phyloP scores from a whole-genome alignment of 2,329 filamentous ascomycete species.

The Phaeophleospora eucalypticola region DNA sequence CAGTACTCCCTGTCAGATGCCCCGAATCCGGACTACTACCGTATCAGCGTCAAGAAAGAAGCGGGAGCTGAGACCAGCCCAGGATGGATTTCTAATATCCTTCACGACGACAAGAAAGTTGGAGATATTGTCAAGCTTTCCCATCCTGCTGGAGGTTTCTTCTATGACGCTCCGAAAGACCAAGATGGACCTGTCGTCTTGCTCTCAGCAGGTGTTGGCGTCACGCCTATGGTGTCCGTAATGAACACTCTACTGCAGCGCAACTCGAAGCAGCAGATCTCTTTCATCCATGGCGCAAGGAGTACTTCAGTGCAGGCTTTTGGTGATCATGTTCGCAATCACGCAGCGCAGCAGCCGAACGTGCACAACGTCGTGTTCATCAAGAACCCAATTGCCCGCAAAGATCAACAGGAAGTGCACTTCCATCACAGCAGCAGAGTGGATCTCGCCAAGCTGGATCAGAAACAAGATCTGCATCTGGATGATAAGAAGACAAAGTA shows the following conservation, averaged over 20 bases:
- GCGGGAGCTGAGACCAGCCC: conserved; percentile 49
- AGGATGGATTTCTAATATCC: conserved; percentile 65
- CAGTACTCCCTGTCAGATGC: conserved; percentile 71
- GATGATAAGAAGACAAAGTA: conserved; percentile 57
- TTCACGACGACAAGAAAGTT: conserved; percentile 58
- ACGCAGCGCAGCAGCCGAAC: conserved; percentile 44
- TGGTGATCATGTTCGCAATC: conserved; percentile 44
- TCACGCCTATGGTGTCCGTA: conserved; percentile 64
- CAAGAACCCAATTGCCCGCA: conserved; percentile 47
- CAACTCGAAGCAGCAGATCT: conserved; percentile 47
- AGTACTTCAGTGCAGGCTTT: conserved; percentile 54
- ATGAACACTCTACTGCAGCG: conserved; percentile 51
- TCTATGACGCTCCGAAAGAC: conserved; percentile 49
- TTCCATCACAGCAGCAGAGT: conserved; percentile 56
- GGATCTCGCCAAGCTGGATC: conserved; percentile 50
- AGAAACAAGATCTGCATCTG: conserved; percentile 52
- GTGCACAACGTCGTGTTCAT: conserved; percentile 58
- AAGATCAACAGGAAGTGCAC: conserved; percentile 34
- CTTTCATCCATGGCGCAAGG: conserved; percentile 61
- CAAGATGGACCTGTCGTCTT: conserved; percentile 56
- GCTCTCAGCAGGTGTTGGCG: conserved; percentile 64
- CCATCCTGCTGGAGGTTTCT: conserved; percentile 61
- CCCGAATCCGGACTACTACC: conserved; percentile 58
- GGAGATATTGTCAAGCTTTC: conserved; percentile 63
- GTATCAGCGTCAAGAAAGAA: conserved; percentile 69